Evolutionary conservation across 257 asterid genomes (phyloP).

Genomic region (Petrea volubilis): DNA sequence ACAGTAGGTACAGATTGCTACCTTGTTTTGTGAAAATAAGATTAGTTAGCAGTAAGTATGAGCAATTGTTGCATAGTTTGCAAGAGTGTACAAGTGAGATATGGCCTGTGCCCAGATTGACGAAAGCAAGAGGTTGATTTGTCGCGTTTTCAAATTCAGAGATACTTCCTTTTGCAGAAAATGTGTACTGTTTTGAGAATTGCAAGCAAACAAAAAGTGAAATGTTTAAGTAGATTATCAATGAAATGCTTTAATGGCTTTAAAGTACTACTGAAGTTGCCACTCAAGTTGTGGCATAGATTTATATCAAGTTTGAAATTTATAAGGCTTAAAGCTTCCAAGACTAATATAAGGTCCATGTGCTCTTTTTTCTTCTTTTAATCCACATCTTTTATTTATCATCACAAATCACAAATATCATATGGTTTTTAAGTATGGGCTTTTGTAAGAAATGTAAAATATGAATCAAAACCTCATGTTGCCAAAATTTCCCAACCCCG

Average conservation of each 20-base stretch:
- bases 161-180: slow-evolving; percentile 61
- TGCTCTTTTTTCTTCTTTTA: too few relatives aligned
- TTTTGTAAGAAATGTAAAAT: too few relatives aligned
- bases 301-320: too few relatives aligned
- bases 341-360: too few relatives aligned
- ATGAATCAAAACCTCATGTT: too few relatives aligned
- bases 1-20: too few relatives aligned
- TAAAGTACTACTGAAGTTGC: slow-evolving; percentile 51
- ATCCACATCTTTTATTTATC: too few relatives aligned
- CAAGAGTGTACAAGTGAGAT: slow-evolving; percentile 59
- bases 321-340: too few relatives aligned
- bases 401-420: too few relatives aligned
- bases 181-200: slow-evolving; percentile 21
- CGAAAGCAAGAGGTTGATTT: slow-evolving; percentile 74
- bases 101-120: slow-evolving; percentile 77
- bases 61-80: slow-evolving; percentile 73
- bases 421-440: too few relatives aligned
- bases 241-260: slow-evolving; percentile 20
- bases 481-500: too few relatives aligned
- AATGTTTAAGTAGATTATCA: not conserved
- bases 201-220: slow-evolving; percentile 16
- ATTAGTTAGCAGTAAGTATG: slow-evolving; percentile 70
- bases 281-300: too few relatives aligned
- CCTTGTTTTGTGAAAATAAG: slow-evolving; percentile 71
- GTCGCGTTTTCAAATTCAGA: slow-evolving; percentile 66